These are phyloP conservation scores for Linnemannia exigua DNA, from an alignment of 192 early-diverging fungal species.

Conservation along the genomic window DNA sequence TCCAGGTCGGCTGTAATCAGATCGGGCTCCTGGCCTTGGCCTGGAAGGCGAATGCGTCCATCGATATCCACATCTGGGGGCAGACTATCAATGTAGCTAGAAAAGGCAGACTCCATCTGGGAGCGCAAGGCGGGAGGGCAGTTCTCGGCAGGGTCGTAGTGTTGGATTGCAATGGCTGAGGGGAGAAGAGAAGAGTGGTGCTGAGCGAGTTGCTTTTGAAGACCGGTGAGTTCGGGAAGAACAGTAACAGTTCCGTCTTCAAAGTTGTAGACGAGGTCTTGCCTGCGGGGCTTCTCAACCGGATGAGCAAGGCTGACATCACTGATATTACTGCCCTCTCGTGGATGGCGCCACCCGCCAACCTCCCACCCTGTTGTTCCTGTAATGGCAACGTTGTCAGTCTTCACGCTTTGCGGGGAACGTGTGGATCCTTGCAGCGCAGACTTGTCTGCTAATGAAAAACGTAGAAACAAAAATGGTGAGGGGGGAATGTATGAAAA, in stretches of 20 bases:
- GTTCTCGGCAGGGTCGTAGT: constrained; percentile 6
- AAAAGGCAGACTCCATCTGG: neutral
- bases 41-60: neutral
- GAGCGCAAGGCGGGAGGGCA: neutral
- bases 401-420: neutral
- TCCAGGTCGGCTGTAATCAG: neutral
- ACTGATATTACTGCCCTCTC: constrained; percentile 3
- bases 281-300: constrained; percentile 2
- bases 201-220: constrained; percentile 46
- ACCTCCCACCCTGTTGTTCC: constrained; percentile 40
- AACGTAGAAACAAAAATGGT: neutral
- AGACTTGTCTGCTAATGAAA: neutral
- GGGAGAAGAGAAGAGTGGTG: constrained; percentile 40
- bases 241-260: neutral
- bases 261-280: neutral
- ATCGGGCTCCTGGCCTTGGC: neutral
- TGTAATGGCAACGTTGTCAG: neutral
- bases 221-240: constrained; percentile 30
- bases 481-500: too few relatives aligned
- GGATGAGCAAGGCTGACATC: constrained; percentile 25
- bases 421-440: neutral
- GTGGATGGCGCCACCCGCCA: constrained; percentile 32
- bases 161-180: constrained; percentile 34
- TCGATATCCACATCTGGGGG: neutral
- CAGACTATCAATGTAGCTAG: neutral